phyloP scores from a whole-genome alignment of 1,139 yeast species.

The Debaryomycetaceae sp. region DNA sequence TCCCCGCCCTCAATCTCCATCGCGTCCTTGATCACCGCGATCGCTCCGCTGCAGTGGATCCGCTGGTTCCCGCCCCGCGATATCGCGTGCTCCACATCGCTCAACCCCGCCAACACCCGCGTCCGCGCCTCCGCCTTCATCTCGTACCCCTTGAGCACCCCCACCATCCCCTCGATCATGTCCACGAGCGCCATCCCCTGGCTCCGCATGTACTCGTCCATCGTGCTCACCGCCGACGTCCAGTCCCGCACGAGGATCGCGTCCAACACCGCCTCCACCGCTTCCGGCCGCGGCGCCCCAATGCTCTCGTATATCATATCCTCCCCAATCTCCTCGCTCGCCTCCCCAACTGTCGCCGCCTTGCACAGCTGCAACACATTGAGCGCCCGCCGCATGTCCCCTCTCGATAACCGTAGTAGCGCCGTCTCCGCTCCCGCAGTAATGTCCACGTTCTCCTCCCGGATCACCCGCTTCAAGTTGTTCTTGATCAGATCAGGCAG shows the following conservation, averaged over 20 bases:
- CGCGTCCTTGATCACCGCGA: conserved; percentile 65
- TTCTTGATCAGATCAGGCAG: conserved; percentile 53
- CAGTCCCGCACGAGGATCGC: conserved; percentile 81
- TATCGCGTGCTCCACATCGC: conserved; percentile 85
- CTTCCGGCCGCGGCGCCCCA: conserved; percentile 91
- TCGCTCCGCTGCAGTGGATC: conserved; percentile 81
- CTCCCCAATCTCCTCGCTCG: conserved; percentile 40
- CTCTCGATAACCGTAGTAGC: conserved; percentile 60
- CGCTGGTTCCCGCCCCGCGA: conserved; percentile 89
- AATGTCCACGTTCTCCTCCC: conserved; percentile 53
- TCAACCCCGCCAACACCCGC: conserved; percentile 53
- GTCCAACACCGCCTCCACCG: conserved; percentile 63
- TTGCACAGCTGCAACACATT: conserved; percentile 92
- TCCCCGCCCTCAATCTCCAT: conserved; percentile 1
- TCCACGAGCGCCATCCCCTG: conserved; percentile 90
- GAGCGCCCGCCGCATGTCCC: conserved; percentile 94
- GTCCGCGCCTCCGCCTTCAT: conserved; percentile 53
- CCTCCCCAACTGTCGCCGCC: conserved; percentile 48
- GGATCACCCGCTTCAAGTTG: conserved; percentile 58
- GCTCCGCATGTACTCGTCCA: conserved; percentile 48
- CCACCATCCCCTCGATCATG: conserved; percentile 64
- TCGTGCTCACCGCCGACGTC: conserved; percentile 63
- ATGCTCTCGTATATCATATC: conserved; percentile 86
- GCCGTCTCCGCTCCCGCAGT: conserved; percentile 52
- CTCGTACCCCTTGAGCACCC: conserved; percentile 55